phyloP scores from a whole-genome alignment of 1,284 basidiomycete genomes.

The Flammula alnicola region DNA sequence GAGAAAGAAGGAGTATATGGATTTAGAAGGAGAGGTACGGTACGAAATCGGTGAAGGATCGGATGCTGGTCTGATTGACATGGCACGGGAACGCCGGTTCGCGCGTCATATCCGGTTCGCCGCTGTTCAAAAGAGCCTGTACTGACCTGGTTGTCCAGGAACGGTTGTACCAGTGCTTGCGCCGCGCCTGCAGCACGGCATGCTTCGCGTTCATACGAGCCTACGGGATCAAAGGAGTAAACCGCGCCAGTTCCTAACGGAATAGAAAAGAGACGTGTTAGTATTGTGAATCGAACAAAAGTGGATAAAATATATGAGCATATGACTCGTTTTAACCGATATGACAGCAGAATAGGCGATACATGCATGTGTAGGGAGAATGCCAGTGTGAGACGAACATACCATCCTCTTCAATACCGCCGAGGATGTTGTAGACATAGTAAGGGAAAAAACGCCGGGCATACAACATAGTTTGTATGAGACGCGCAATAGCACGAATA shows the following conservation, averaged over 20 bases:
- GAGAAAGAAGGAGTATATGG: conserved; percentile 16
- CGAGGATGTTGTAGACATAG: conserved; percentile 95
- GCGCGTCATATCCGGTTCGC: conserved; percentile 24
- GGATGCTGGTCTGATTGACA: conserved; percentile 35
- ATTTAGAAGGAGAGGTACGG: conserved; percentile 27
- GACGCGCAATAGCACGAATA: conserved; percentile 86
- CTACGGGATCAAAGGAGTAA: conserved; percentile 96
- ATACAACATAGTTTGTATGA: conserved; percentile 97
- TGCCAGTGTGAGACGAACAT: conserved; percentile 37
- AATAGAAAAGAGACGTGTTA: conserved; percentile 22
- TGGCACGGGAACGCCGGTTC: conserved; percentile 29
- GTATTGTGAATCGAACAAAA: conserved; percentile 11
- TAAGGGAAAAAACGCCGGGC: conserved; percentile 94
- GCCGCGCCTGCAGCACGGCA: conserved; percentile 95
- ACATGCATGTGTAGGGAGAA: background rate
- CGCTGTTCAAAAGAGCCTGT: conserved; percentile 22
- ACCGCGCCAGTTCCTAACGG: conserved; percentile 86
- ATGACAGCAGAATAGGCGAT: conserved; percentile 8
- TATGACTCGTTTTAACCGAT: conserved; percentile 22
- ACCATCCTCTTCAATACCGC: conserved; percentile 95
- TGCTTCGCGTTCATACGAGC: conserved; percentile 93
- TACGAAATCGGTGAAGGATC: conserved; percentile 53
- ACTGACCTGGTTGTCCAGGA: conserved; percentile 93
- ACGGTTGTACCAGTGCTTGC: conserved; percentile 89
- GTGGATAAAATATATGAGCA: conserved; percentile 7